These are phyloP conservation scores for Cystofilobasidium bisporidii DNA, from an alignment of 768 basidiomycete species.

Conservation along the genomic window DNA sequence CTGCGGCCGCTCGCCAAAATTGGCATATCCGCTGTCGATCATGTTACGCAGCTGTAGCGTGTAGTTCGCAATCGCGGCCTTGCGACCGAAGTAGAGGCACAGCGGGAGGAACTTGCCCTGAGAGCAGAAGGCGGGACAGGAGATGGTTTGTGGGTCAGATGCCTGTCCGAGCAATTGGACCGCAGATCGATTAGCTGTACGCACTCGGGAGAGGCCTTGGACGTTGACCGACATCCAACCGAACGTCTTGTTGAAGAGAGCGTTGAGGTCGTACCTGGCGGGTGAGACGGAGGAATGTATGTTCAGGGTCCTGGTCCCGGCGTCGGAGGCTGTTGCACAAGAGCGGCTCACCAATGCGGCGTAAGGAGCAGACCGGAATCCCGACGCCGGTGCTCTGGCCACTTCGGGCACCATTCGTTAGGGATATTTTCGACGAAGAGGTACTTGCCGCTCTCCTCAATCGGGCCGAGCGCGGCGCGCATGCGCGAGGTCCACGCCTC, in stretches of 20 bases:
- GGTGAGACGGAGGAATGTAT: background rate
- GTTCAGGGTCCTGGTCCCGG: too few species aligned
- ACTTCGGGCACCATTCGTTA: constrained; percentile 81
- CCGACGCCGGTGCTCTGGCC: constrained; percentile 58
- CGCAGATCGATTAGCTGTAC: too few species aligned
- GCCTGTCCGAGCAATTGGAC: too few species aligned
- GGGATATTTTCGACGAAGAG: constrained; percentile 79
- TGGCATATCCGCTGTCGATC: constrained; percentile 54
- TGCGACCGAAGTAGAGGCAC: constrained; percentile 32
- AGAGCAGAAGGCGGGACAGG: too few species aligned
- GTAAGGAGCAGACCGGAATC: constrained; percentile 55
- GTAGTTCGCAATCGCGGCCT: constrained; percentile 43
- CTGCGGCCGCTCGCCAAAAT: constrained; percentile 71
- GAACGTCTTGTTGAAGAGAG: constrained; percentile 72
- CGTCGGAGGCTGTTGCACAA: too few species aligned
- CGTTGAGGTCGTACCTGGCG: constrained; percentile 79
- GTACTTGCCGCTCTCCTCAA: constrained; percentile 43
- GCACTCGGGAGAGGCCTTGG: constrained; percentile 75
- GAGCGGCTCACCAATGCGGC: constrained; percentile 56
- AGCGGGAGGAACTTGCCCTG: constrained; percentile 69
- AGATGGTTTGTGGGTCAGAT: too few species aligned
- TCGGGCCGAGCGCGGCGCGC: background rate
- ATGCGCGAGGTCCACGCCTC: background rate
- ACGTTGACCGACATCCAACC: constrained; percentile 84
- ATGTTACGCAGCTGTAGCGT: constrained; percentile 69